These are phyloP conservation scores for Backusella tuberculispora DNA, from an alignment of 192 early-diverging fungal genomes.

Conservation along the genomic window DNA sequence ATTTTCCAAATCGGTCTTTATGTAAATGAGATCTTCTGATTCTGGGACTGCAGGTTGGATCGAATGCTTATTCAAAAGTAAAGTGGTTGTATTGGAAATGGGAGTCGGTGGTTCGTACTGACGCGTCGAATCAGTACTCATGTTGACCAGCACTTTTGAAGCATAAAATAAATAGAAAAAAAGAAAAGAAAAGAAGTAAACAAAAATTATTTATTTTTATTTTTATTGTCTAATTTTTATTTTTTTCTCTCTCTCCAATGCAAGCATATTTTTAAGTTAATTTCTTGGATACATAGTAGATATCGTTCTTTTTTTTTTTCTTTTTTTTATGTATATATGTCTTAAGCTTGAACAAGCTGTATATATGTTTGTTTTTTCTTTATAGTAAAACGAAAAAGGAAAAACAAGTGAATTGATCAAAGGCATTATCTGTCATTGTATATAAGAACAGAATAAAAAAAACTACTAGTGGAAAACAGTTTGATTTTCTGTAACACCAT, in stretches of 20 bases:
- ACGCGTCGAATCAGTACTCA: conserved; percentile 28
- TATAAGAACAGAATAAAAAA: too few relatives aligned
- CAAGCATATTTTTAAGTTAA: neutral
- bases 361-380: too few relatives aligned
- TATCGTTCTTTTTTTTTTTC: too few relatives aligned
- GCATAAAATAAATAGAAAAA: conserved; percentile 11
- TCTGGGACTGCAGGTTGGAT: conserved; percentile 25
- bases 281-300: neutral
- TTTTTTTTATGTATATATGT: too few relatives aligned
- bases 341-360: too few relatives aligned
- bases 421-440: too few relatives aligned
- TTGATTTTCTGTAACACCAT: too few relatives aligned
- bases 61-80: conserved; percentile 1
- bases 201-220: neutral
- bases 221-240: neutral
- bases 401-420: too few relatives aligned
- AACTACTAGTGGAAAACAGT: too few relatives aligned
- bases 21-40: conserved; percentile 29
- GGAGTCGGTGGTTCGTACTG: conserved; percentile 15
- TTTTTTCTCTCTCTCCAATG: neutral
- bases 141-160: neutral
- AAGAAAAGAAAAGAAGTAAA: neutral
- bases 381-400: too few relatives aligned
- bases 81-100: neutral
- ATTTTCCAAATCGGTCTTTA: conserved; percentile 37